A percentile compares a stretch with the other conserved stretches of the same genome.
Conservation (phyloP, 106 monocot genomes). For the Dendrobium catenatum region DNA sequence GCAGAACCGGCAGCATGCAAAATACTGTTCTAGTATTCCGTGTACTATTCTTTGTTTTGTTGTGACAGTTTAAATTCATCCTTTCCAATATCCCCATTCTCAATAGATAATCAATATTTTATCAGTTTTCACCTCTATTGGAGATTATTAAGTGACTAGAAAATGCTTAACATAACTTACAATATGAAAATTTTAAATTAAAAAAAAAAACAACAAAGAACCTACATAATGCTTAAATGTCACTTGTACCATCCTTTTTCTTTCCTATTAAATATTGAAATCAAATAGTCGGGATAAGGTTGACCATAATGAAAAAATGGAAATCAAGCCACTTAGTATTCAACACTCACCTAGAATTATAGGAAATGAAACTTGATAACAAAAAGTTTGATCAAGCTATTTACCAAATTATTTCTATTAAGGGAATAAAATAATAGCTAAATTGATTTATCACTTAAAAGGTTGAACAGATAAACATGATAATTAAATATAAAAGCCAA, state of each 20-base stretch:
- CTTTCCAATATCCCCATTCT: background rate
- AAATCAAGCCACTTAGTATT: background rate
- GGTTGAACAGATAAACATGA: background rate
- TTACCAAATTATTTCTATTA: background rate
- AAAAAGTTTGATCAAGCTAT: background rate
- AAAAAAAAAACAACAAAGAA: background rate
- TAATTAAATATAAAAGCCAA: background rate
- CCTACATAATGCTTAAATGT: background rate
- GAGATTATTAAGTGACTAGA: too few relatives aligned
- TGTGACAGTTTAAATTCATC: background rate
- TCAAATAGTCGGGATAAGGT: background rate
- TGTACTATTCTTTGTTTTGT: background rate
- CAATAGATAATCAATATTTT: background rate
- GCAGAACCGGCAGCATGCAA: background rate
- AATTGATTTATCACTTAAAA: background rate
- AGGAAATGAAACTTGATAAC: background rate
- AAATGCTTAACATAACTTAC: background rate
- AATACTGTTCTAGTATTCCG: background rate
- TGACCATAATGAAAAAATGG: background rate
- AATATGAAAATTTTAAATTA: background rate
- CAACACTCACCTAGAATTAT: background rate
- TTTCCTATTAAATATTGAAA: background rate
- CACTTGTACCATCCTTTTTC: background rate
- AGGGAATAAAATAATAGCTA: background rate
- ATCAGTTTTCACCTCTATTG: background rate